Conservation (phyloP, 2,329 filamentous ascomycete species). For the Diaporthe sp. region DNA sequence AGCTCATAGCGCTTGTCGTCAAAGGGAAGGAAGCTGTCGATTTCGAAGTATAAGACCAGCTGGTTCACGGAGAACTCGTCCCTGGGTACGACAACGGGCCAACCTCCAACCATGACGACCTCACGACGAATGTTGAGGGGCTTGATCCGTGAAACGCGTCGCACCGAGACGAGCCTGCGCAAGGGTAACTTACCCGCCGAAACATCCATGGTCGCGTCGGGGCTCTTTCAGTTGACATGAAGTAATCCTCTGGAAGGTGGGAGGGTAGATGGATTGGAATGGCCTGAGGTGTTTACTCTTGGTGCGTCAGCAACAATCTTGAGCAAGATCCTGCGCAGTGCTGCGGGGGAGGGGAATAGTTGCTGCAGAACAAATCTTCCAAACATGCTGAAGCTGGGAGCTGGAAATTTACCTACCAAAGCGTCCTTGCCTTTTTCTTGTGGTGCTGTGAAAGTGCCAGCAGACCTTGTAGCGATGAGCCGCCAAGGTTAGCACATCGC, state of each 20-base stretch:
- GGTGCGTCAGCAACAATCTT: not conserved
- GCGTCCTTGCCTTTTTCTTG: too few relatives aligned
- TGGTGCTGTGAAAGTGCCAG: too few relatives aligned
- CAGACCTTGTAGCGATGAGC: too few relatives aligned
- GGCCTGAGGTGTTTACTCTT: too few relatives aligned
- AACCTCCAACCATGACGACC: not conserved
- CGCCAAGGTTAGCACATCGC: too few relatives aligned
- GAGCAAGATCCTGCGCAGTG: not conserved
- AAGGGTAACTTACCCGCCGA: accelerated
- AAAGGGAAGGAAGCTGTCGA: not conserved
- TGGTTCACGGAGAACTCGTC: not conserved
- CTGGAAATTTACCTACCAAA: too few relatives aligned
- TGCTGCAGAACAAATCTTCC: not conserved
- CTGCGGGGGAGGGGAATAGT: accelerated
- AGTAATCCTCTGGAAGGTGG: too few relatives aligned
- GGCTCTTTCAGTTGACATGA: not conserved
- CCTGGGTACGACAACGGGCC: not conserved
- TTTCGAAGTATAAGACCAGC: not conserved
- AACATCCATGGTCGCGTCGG: not conserved
- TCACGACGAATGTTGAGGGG: not conserved
- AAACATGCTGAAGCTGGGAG: too few relatives aligned
- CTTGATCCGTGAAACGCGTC: not conserved
- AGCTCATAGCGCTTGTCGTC: not conserved
- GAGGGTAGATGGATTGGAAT: too few relatives aligned
- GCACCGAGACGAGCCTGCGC: not conserved